A percentile compares a stretch with the other conserved stretches of the same genome.
These are phyloP conservation scores for Populus trichocarpa DNA, from an alignment of 441 rosid genomes.

Conservation along the genomic window DNA sequence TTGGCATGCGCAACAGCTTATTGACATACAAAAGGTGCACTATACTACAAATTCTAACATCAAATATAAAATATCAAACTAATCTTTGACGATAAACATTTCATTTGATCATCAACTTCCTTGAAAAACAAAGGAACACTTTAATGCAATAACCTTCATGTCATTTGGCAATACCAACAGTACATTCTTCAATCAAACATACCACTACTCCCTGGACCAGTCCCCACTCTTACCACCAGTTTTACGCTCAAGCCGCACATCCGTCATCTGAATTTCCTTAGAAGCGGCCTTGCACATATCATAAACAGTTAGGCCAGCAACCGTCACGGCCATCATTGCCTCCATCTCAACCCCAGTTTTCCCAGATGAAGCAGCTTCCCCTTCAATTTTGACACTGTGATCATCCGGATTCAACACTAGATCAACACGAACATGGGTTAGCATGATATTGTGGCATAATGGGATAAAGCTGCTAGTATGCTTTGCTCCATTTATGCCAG, in stretches of 20 bases:
- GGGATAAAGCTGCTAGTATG: conserved; percentile 79
- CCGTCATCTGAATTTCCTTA: conserved; percentile 59
- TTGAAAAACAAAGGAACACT: not conserved
- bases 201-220: conserved; percentile 35
- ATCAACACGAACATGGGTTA: conserved; percentile 68
- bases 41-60: not conserved
- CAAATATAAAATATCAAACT: not conserved
- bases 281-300: conserved; percentile 99
- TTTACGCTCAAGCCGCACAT: conserved; percentile 58
- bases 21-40: not conserved
- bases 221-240: conserved; percentile 85
- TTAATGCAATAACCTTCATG: conserved; percentile 3
- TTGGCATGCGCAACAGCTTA: not conserved
- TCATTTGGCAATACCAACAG: not conserved
- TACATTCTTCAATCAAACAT: not conserved
- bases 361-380: conserved; percentile 73
- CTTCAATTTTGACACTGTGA: conserved; percentile 69
- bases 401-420: conserved; percentile 53
- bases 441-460: conserved; percentile 70
- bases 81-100: not conserved
- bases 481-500: conserved; percentile 89
- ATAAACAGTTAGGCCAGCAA: conserved; percentile 81
- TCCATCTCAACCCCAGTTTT: conserved; percentile 97
- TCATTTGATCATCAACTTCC: not conserved
- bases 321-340: conserved; percentile 80